phyloP scores from a whole-genome alignment of 306 rosid species.

The Lotus japonicus region DNA sequence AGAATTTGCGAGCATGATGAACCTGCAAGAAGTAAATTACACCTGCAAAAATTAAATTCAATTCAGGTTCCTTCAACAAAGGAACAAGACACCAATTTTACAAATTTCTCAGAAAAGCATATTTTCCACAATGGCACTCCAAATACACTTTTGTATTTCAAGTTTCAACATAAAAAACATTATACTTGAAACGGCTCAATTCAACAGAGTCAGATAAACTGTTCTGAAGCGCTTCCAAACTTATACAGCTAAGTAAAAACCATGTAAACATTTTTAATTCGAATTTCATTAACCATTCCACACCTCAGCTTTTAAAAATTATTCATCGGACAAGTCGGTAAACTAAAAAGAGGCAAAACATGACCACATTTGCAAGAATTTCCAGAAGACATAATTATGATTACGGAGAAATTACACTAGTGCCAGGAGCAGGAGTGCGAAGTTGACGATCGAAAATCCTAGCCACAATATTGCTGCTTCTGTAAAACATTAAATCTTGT shows the following conservation, averaged over 20 bases:
- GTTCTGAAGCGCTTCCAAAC: neutral
- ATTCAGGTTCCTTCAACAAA: slow-evolving; percentile 41
- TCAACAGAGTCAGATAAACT: neutral
- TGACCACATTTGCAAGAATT: neutral
- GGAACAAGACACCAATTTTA: slow-evolving; percentile 25
- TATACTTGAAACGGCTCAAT: neutral
- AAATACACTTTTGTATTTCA: neutral
- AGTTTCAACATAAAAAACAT: neutral
- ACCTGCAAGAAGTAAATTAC: slow-evolving; percentile 68
- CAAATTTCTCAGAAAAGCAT: neutral
- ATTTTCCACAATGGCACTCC: neutral
- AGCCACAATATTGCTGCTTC: slow-evolving; percentile 68
- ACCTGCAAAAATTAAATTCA: slow-evolving; percentile 50
- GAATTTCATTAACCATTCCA: neutral
- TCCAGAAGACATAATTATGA: neutral
- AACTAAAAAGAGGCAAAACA: neutral
- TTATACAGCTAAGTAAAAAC: neutral
- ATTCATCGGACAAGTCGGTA: neutral
- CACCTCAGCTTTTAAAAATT: neutral
- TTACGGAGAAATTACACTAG: slow-evolving; percentile 49
- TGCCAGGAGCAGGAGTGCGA: slow-evolving; percentile 76
- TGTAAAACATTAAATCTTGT: slow-evolving; percentile 52
- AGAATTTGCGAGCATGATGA: slow-evolving; percentile 73
- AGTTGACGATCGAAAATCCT: slow-evolving; percentile 92
- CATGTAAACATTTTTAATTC: neutral